Evolutionary conservation across 345 rosid species (phyloP).

Genomic region (Citrus glauca): DNA sequence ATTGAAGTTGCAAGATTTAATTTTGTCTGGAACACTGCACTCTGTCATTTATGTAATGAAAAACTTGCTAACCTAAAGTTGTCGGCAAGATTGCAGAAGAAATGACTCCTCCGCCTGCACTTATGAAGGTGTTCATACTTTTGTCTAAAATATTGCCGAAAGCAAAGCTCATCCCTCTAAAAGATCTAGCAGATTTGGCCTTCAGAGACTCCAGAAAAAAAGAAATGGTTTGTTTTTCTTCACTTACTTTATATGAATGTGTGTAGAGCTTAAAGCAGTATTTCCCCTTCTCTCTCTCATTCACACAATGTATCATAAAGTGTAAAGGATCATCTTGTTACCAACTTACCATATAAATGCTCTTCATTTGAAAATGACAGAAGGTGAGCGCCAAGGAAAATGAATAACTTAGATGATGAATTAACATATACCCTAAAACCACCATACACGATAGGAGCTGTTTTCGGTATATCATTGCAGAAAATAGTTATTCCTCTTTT

Average conservation of each 20-base stretch:
- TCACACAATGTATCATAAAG: too few species aligned
- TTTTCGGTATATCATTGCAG: not conserved
- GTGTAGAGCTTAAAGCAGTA: not conserved
- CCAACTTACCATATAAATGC: not conserved
- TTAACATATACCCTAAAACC: not conserved
- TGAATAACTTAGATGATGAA: not conserved
- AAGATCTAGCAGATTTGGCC: conserved; percentile 60
- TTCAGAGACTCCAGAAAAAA: conserved; percentile 70
- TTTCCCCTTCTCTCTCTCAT: too few species aligned
- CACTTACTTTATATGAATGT: not conserved
- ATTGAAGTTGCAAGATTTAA: not conserved
- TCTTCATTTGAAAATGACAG: not conserved
- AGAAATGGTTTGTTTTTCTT: conserved; percentile 52
- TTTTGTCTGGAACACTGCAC: not conserved
- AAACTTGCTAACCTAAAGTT: conserved; percentile 36
- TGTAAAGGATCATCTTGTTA: too few species aligned
- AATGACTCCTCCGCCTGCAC: conserved; percentile 55
- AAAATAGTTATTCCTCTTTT: too few species aligned
- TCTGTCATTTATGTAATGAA: conserved; percentile 7
- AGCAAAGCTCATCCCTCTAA: conserved; percentile 82
- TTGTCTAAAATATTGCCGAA: conserved; percentile 61
- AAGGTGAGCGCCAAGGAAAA: not conserved
- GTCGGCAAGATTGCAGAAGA: conserved; percentile 76
- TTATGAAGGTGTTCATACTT: conserved; percentile 46
- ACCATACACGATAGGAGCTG: not conserved